phyloP scores from a whole-genome alignment of 495 filamentous ascomycete genomes.

The Talaromyces liani region DNA sequence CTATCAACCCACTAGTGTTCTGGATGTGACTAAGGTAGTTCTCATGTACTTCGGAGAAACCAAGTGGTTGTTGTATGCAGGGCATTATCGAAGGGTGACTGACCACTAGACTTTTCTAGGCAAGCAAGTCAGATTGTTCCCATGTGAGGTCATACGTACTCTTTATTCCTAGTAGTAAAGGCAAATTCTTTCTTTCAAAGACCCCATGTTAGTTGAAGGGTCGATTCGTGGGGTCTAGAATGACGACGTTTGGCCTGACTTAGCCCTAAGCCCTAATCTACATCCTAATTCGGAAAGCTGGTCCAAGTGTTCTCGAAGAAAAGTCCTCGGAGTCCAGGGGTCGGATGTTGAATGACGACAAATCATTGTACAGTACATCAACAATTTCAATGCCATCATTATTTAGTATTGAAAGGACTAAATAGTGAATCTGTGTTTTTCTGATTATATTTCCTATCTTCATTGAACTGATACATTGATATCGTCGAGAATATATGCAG shows the following conservation, averaged over 20 bases:
- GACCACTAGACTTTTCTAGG: neutral
- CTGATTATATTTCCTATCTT: neutral
- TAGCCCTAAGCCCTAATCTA: neutral
- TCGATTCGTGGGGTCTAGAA: neutral
- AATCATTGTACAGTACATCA: neutral
- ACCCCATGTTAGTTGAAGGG: neutral
- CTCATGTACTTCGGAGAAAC: neutral
- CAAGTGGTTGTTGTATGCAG: neutral
- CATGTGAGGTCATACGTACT: neutral
- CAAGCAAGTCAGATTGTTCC: neutral
- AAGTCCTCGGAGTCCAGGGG: neutral
- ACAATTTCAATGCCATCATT: neutral
- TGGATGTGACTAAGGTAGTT: neutral
- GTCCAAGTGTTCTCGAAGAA: neutral
- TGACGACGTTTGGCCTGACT: neutral
- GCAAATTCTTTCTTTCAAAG: neutral
- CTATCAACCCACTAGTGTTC: neutral
- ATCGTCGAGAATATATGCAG: conserved; percentile 3
- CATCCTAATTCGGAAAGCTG: neutral
- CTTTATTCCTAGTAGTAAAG: neutral
- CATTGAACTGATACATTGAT: neutral
- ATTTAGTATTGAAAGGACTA: neutral
- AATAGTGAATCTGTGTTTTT: neutral
- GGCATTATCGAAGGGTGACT: neutral
- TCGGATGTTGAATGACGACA: neutral